Conservation (phyloP, 805 yeast species). For the Wickerhamiella allomyrinae region DNA sequence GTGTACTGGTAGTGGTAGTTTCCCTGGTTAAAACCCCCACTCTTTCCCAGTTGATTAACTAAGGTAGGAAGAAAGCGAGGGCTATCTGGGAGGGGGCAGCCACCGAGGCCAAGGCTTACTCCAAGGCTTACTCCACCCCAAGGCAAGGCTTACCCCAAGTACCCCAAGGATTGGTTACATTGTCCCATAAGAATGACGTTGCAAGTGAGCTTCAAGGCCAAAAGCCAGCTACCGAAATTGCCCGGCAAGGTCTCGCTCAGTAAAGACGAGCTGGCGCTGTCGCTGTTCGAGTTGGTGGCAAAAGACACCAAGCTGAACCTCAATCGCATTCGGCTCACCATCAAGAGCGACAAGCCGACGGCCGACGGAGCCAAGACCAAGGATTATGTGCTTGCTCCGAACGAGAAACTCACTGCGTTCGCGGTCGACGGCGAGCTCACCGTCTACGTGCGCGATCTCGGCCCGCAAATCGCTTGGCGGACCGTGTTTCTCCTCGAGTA, state of each 20-base stretch:
- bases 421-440: conserved; percentile 28
- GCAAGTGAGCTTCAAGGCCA: neutral
- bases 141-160: no score
- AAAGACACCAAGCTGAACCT: conserved; percentile 31
- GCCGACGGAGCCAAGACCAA: conserved; percentile 19
- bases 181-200: conserved; percentile 1
- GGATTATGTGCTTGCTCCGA: conserved; percentile 31
- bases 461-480: conserved; percentile 87
- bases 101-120: no score
- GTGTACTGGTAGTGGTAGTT: no score
- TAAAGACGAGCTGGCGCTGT: neutral
- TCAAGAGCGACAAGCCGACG: conserved; percentile 8
- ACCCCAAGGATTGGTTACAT: no score
- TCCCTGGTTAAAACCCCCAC: no score
- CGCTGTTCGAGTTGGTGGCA: conserved; percentile 31
- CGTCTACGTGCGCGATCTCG: conserved; percentile 71
- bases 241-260: neutral
- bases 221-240: conserved; percentile 2
- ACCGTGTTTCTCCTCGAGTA: conserved; percentile 83
- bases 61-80: no score
- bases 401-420: conserved; percentile 33
- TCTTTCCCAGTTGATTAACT: no score
- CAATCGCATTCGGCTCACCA: conserved; percentile 44
- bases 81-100: no score
- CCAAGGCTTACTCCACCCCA: no score